Base-by-base conservation (phyloP, 78 protist species). In the Dictyostelium intermedium region DNA sequence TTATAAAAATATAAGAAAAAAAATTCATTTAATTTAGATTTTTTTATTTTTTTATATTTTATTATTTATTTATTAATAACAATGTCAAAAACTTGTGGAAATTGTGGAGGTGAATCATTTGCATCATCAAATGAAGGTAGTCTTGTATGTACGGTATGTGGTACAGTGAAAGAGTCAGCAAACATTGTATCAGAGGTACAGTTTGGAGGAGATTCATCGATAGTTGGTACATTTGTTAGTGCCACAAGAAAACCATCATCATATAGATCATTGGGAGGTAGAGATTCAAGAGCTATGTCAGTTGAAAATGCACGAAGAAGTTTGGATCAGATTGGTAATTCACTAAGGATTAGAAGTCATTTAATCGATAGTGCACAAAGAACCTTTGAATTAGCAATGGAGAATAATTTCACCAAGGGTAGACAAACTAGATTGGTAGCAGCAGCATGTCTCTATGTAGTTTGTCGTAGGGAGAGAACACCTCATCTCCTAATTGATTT, bases 401-500 rank as follows among this genome's bases (percentile, higher is more conserved):
- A 89, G 25, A 63, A 80, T 35, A 89, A 89, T 34, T 89, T 89
- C 37, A 89, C 94, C 16, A 89, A 80, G 70, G 94, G 94, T 80
- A 23, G 94, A 45, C 69, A 74, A 69, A 81, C 94, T 1, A 69
- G 39, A 66, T 23, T 76, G 16, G 99, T 98, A 25, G 85, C 83
- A 25, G 99, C 99, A 8, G 82, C 98, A 11, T 98, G 99, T 91
- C 83, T 98, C 11, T 98, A 98, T 77, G 72, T 96, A 34, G 97
- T 96, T 18, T 98, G 99, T 76, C 96, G 98, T 27, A 66, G 94
- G 30, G 97, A 96, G 82, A 82, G 23, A 63, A 85, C 98, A 13
- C 97, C 97, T 6, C 95, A 97, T 83, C 70, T 98, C 73, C 91
- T 98, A 14, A 94, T 98, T 37, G 99, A 98, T 82, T 98, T 98